A percentile compares a stretch with the other conserved stretches of the same genome.
Evolutionary conservation across 148 eudicot species (phyloP).

Genomic region (Rhododendron williamsianum): DNA sequence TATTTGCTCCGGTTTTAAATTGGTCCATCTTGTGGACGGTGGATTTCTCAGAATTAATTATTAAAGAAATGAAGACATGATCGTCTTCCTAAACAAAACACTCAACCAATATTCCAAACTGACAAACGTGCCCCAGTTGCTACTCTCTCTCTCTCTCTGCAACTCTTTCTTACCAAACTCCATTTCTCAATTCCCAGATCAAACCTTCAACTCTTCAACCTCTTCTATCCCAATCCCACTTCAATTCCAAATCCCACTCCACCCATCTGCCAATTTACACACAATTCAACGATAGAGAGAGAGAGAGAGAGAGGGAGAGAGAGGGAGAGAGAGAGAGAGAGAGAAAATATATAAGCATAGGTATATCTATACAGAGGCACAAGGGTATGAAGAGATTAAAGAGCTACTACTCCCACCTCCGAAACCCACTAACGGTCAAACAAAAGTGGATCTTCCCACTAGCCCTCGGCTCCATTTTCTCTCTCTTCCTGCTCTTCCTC

Average conservation of each 20-base stretch:
- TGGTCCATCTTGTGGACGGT: no score
- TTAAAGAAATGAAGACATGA: background rate
- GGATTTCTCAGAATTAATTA: no score
- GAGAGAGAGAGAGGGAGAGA: background rate
- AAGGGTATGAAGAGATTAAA: constrained; percentile 52
- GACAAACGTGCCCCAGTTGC: background rate
- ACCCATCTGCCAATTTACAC: background rate
- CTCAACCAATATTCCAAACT: background rate
- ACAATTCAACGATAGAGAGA: background rate
- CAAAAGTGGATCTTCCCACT: constrained; percentile 73
- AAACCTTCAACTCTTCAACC: background rate
- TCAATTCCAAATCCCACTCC: background rate
- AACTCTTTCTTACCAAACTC: background rate
- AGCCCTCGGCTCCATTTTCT: constrained; percentile 45
- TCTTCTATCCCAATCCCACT: background rate
- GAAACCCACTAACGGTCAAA: constrained; percentile 43
- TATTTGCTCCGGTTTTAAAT: no score
- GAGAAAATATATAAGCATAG: background rate
- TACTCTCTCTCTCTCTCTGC: background rate
- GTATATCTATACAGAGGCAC: background rate
- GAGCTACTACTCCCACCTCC: constrained; percentile 42
- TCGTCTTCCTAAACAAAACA: background rate
- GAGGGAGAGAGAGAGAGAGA: background rate
- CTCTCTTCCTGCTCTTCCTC: constrained; percentile 55
- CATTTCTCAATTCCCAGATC: background rate